phyloP scores from a whole-genome alignment of 2,329 filamentous ascomycete species.

The Chaetomiaceae sp. region DNA sequence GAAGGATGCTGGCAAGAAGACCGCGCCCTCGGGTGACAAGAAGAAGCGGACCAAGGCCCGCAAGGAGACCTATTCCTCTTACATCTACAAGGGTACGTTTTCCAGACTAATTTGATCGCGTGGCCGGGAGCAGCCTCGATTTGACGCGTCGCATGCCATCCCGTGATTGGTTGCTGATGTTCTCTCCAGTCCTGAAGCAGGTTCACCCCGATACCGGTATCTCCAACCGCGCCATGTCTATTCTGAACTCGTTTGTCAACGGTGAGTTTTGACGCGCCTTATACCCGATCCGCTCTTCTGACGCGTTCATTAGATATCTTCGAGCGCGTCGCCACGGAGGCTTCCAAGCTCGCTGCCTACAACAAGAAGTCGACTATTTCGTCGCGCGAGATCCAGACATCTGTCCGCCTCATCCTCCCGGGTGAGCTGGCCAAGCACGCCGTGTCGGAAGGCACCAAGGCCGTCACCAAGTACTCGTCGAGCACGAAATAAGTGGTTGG shows the following conservation, averaged over 20 bases:
- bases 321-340: conserved; percentile 97
- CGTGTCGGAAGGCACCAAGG: conserved; percentile 99
- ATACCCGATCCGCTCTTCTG: conserved; percentile 21
- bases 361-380: conserved; percentile 99
- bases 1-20: conserved; percentile 99
- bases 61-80: conserved; percentile 99
- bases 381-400: conserved; percentile 98
- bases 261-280: conserved; percentile 51
- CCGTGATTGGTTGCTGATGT: conserved; percentile 9
- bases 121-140: neutral
- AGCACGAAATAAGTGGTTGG: conserved; percentile 84
- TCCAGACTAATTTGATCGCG: no score
- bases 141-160: neutral
- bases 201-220: conserved; percentile 99
- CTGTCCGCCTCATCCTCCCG: conserved; percentile 94
- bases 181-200: conserved; percentile 85
- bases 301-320: conserved; percentile 73
- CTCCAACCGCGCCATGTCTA: conserved; percentile 99
- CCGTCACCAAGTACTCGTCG: conserved; percentile 99
- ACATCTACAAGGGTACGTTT: conserved; percentile 97
- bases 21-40: conserved; percentile 92
- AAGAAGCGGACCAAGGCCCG: conserved; percentile 99
- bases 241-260: conserved; percentile 99
- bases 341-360: conserved; percentile 98
- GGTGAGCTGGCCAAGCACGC: conserved; percentile 99